Conservation (phyloP, 352 stramenopile genomes). For the Phytopythium vexans region DNA sequence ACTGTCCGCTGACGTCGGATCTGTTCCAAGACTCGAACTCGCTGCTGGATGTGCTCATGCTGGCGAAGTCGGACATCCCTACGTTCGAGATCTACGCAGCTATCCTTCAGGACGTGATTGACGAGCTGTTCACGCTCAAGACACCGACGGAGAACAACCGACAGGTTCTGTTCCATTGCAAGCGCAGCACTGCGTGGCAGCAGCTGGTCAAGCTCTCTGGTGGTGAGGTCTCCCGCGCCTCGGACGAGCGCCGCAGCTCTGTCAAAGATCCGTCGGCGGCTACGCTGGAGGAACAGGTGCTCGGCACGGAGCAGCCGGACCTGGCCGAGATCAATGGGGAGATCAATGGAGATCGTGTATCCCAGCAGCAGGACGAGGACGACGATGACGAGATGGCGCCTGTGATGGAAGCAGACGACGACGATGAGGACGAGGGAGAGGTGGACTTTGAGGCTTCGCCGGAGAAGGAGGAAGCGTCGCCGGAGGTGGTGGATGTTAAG, state of each 20-base stretch:
- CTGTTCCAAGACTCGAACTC: conserved; percentile 62
- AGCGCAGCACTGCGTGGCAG: conserved; percentile 54
- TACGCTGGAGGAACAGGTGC: conserved; percentile 7
- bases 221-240: conserved; percentile 7
- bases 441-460: not conserved
- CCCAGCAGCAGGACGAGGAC: not conserved
- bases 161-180: conserved; percentile 68
- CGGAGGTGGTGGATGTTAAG: conserved; percentile 2
- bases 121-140: conserved; percentile 64
- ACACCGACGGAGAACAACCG: conserved; percentile 65
- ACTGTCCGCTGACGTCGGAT: conserved; percentile 72
- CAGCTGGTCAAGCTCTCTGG: conserved; percentile 28
- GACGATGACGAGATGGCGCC: not conserved
- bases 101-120: conserved; percentile 74
- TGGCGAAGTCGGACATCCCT: conserved; percentile 60
- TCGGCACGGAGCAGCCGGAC: not conserved
- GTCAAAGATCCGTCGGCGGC: conserved; percentile 13
- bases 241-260: conserved; percentile 35
- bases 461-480: not conserved
- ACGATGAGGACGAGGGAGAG: not conserved
- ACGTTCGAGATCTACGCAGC: conserved; percentile 71
- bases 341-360: not conserved
- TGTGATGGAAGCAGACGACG: not conserved
- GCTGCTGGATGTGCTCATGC: conserved; percentile 53
- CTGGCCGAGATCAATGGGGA: not conserved